Evolutionary conservation across 345 rosid species (phyloP).

Genomic region (Hibiscus tridactylites): DNA sequence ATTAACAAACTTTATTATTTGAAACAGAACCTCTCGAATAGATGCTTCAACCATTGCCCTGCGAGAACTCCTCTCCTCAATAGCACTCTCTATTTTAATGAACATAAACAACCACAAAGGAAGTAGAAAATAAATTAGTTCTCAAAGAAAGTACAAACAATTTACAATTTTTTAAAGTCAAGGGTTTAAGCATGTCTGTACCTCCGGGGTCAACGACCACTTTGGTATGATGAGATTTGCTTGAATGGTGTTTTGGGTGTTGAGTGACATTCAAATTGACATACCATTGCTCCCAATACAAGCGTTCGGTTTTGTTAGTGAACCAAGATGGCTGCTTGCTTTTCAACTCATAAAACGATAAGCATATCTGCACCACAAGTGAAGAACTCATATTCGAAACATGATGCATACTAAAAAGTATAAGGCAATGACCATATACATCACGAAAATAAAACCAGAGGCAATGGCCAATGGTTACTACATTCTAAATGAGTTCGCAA

Average conservation of each 20-base stretch:
- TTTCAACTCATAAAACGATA: slow-evolving; percentile 88
- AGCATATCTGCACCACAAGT: slow-evolving; percentile 52
- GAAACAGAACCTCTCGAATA: slow-evolving; percentile 78
- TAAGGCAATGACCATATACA: not conserved
- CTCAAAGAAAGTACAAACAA: not conserved
- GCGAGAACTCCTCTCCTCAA: slow-evolving; percentile 56
- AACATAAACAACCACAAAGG: not conserved
- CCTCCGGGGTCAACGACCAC: slow-evolving; percentile 62
- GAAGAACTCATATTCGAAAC: not conserved
- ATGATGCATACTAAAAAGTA: not conserved
- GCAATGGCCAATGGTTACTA: not conserved
- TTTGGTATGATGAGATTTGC: slow-evolving; percentile 62
- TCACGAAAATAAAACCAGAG: not conserved
- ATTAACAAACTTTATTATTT: slow-evolving; percentile 81
- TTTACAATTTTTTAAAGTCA: not conserved
- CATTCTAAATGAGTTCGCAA: not conserved
- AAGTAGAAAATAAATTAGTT: not conserved
- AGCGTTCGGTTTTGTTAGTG: slow-evolving; percentile 52
- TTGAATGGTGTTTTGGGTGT: slow-evolving; percentile 39
- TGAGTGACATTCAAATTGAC: slow-evolving; percentile 77
- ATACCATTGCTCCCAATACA: slow-evolving; percentile 88
- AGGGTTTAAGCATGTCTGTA: slow-evolving; percentile 10
- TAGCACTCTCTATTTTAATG: slow-evolving; percentile 34
- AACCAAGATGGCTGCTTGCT: slow-evolving; percentile 88
- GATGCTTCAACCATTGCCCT: slow-evolving; percentile 70